A percentile compares a stretch with the other conserved stretches of the same genome.
These are phyloP conservation scores for Penicillium aurantiogriseum DNA, from an alignment of 2,329 filamentous ascomycete genomes.

Conservation along the genomic window DNA sequence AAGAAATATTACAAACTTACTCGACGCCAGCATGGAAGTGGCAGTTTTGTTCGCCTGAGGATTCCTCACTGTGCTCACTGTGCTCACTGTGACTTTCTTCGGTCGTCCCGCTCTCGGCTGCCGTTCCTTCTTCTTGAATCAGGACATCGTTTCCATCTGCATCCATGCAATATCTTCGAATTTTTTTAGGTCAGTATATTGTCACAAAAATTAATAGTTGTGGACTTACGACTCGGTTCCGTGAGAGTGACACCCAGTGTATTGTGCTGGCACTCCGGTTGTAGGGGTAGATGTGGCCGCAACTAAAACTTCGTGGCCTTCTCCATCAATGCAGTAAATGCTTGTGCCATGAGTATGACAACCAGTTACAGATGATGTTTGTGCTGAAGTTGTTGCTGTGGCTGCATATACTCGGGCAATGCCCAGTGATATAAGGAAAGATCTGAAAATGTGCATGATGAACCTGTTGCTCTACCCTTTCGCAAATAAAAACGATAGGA, in stretches of 20 bases:
- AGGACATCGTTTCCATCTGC: constrained; percentile 61
- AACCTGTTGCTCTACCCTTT: neutral
- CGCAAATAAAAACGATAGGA: neutral
- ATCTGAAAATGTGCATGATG: constrained; percentile 10
- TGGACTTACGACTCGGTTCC: constrained; percentile 52
- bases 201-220: neutral
- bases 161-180: constrained; percentile 60
- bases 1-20: constrained; percentile 48
- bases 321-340: constrained; percentile 37
- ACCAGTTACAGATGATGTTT: constrained; percentile 50
- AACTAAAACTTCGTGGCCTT: constrained; percentile 40
- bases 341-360: constrained; percentile 51
- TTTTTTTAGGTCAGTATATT: neutral
- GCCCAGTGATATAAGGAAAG: constrained; percentile 14
- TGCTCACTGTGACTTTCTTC: constrained; percentile 17
- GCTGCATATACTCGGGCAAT: constrained; percentile 22
- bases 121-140: constrained; percentile 41
- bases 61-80: constrained; percentile 33
- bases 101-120: constrained; percentile 15
- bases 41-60: constrained; percentile 52
- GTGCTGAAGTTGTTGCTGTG: constrained; percentile 30
- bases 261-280: constrained; percentile 57
- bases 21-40: constrained; percentile 76
- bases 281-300: constrained; percentile 50
- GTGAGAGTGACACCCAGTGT: constrained; percentile 65